Percentiles rank a stretch among this genome's conserved stretches.
Evolutionary conservation across 208 protist species (phyloP).

Genomic region (Paratrypanosoma confusum): DNA sequence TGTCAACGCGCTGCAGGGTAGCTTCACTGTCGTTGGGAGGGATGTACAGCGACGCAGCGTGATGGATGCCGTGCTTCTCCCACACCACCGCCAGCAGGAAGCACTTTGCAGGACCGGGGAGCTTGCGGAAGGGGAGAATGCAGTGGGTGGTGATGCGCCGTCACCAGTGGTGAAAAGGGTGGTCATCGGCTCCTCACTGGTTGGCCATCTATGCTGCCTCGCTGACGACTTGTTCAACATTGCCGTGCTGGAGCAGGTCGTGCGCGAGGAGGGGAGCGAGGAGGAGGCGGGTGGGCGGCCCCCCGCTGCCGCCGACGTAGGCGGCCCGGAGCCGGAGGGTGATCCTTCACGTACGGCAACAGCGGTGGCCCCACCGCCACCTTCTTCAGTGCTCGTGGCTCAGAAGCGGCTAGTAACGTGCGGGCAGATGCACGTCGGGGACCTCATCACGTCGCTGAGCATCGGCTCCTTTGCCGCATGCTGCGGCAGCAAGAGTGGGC

Average conservation of each 20-base stretch:
- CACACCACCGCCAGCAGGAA: slow-evolving; percentile 2
- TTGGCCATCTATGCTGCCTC: slow-evolving; percentile 15
- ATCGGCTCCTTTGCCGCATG: slow-evolving; percentile 53
- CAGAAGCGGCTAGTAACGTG: too few relatives aligned
- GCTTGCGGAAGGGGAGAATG: too few relatives aligned
- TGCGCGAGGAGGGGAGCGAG: not conserved
- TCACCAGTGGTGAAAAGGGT: not conserved
- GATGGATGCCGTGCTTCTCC: slow-evolving; percentile 32
- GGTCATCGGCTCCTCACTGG: not conserved
- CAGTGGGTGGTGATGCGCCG: too few relatives aligned
- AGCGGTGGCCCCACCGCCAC: too few relatives aligned
- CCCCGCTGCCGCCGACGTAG: not conserved
- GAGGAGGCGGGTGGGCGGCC: not conserved
- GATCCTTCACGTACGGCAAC: not conserved
- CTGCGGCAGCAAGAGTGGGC: slow-evolving; percentile 16
- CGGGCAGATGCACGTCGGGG: slow-evolving; percentile 60
- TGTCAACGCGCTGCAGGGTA: slow-evolving; percentile 63
- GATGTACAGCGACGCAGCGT: slow-evolving; percentile 42
- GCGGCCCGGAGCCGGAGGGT: not conserved
- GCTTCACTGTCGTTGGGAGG: slow-evolving; percentile 31
- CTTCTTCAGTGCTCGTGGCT: too few relatives aligned
- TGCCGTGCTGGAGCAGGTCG: too few relatives aligned
- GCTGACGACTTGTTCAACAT: slow-evolving; percentile 69
- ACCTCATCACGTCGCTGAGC: slow-evolving; percentile 50
- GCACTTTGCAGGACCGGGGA: too few relatives aligned